A percentile compares a stretch with the other conserved stretches of the same genome.
phyloP scores from a whole-genome alignment of 202 grass and related monocot species.

The Panicum virgatum region DNA sequence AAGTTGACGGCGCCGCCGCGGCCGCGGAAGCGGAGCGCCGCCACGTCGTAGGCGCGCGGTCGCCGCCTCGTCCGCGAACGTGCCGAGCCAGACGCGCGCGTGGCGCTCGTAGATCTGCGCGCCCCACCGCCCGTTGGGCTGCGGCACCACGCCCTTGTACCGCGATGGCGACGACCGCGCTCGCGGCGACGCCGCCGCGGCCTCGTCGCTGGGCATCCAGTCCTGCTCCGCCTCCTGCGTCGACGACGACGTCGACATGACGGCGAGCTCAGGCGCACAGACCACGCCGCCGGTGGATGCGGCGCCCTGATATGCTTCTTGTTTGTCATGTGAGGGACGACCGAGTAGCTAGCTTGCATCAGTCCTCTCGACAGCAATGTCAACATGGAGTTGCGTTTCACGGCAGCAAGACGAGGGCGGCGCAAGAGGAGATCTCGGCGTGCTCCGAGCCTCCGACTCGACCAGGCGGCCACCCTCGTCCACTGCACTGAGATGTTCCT shows the following conservation, averaged over 20 bases:
- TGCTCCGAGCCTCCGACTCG: too few species aligned
- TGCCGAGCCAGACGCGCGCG: constrained; percentile 46
- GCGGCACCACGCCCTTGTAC: constrained; percentile 42
- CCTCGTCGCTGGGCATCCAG: not conserved
- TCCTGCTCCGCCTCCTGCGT: not conserved
- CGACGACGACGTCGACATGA: not conserved
- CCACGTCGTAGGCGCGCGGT: constrained; percentile 40
- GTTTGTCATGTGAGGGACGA: not conserved
- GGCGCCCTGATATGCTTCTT: not conserved
- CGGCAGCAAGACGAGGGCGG: too few species aligned
- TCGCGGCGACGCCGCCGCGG: not conserved
- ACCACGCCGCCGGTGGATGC: not conserved
- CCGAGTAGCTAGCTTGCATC: not conserved
- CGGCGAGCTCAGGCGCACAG: not conserved
- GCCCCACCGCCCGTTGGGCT: constrained; percentile 49
- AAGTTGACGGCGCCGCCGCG: constrained; percentile 34
- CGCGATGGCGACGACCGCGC: not conserved
- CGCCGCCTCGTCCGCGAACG: constrained; percentile 26
- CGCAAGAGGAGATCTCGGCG: too few species aligned
- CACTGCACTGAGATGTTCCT: too few species aligned
- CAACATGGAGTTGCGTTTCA: not conserved
- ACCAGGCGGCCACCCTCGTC: too few species aligned
- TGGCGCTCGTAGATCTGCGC: constrained; percentile 44
- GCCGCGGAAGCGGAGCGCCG: constrained; percentile 39
- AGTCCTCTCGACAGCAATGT: not conserved